Conservation (phyloP, 495 filamentous ascomycete genomes). For the Tuber aestivum region DNA sequence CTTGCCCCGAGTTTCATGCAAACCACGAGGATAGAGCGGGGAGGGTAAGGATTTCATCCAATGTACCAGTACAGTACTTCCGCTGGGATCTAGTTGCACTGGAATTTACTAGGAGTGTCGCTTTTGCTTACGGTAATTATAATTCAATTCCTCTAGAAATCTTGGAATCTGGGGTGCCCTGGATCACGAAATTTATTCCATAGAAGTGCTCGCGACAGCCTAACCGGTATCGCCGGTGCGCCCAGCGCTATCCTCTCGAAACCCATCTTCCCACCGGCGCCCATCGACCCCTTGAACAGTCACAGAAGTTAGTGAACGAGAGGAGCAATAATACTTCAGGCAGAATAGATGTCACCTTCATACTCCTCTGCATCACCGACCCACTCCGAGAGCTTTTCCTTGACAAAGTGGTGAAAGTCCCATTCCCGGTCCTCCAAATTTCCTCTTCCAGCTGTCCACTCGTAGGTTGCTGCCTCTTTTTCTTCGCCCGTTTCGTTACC, state of each 20-base stretch:
- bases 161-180: neutral
- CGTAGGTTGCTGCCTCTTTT: slow-evolving; percentile 67
- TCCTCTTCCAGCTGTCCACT: slow-evolving; percentile 47
- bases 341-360: slow-evolving; percentile 17
- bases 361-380: slow-evolving; percentile 22
- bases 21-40: neutral
- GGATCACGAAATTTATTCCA: neutral
- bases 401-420: slow-evolving; percentile 35
- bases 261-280: slow-evolving; percentile 16
- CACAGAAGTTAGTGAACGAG: neutral
- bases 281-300: slow-evolving; percentile 21
- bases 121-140: neutral
- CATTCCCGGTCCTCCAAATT: slow-evolving; percentile 30
- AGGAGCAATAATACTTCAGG: neutral
- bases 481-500: slow-evolving; percentile 54
- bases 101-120: neutral
- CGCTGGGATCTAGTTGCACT: neutral
- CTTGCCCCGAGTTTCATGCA: neutral
- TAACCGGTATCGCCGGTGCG: neutral
- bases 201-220: neutral
- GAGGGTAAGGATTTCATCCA: neutral
- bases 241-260: neutral
- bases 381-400: slow-evolving; percentile 31
- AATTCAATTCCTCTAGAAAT: neutral
- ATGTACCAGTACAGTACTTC: no score